These are phyloP conservation scores for Cordyceps tenuipes DNA, from an alignment of 2,329 filamentous ascomycete species.

Conservation along the genomic window DNA sequence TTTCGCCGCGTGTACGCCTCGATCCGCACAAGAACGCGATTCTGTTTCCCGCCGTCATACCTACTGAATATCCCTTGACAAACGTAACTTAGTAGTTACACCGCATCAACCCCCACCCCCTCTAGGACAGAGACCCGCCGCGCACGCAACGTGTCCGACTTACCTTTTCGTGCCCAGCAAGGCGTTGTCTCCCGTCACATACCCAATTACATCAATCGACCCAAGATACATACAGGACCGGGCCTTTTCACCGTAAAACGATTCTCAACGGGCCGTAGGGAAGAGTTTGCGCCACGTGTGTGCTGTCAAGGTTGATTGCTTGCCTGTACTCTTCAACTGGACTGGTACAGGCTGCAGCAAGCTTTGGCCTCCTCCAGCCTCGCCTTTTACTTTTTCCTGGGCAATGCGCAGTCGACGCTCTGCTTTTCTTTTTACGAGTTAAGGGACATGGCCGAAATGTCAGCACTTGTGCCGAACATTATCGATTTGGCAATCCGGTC, in stretches of 20 bases:
- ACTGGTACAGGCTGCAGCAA: background rate
- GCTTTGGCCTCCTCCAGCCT: background rate
- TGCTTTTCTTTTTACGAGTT: background rate
- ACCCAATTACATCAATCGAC: background rate
- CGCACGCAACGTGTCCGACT: background rate
- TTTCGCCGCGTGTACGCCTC: background rate
- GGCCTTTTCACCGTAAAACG: background rate
- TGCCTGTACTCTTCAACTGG: background rate
- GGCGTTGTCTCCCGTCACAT: background rate
- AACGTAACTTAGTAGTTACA: background rate
- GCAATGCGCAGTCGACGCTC: background rate
- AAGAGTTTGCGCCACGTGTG: background rate
- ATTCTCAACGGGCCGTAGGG: background rate
- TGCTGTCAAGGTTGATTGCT: background rate
- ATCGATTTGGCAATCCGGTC: background rate
- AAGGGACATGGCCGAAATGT: background rate
- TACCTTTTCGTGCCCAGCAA: background rate
- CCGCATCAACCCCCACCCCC: background rate
- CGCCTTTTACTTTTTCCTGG: background rate
- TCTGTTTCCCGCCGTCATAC: background rate
- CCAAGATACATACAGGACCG: background rate
- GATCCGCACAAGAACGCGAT: background rate
- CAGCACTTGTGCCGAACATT: background rate
- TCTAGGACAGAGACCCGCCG: background rate
- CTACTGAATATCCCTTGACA: background rate